phyloP scores from a whole-genome alignment of 2,329 filamentous ascomycete species.

The Tolypocladium endophyticum region DNA sequence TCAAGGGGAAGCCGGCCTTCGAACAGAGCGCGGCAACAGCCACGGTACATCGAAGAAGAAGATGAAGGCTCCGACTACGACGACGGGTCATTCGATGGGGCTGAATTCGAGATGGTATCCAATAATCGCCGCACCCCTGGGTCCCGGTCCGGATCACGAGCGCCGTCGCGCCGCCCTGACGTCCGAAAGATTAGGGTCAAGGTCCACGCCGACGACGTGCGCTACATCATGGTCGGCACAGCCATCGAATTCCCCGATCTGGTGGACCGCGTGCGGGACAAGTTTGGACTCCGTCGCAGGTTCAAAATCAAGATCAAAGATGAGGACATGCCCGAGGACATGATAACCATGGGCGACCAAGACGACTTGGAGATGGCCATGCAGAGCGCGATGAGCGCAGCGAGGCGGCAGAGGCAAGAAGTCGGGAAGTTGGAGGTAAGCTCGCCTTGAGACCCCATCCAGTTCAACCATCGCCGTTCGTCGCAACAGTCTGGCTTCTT shows the following conservation, averaged over 20 bases:
- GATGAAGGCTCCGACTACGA: constrained; percentile 68
- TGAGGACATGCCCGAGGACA: constrained; percentile 68
- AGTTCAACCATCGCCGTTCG: neutral
- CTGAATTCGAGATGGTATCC: constrained; percentile 70
- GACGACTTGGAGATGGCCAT: constrained; percentile 91
- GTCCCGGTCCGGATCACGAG: constrained; percentile 39
- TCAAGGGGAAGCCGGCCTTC: constrained; percentile 21
- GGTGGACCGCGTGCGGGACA: constrained; percentile 68
- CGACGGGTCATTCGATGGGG: constrained; percentile 60
- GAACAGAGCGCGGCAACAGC: constrained; percentile 26
- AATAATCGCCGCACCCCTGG: constrained; percentile 33
- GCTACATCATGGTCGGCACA: constrained; percentile 78
- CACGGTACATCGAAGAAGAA: constrained; percentile 69
- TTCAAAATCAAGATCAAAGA: constrained; percentile 88
- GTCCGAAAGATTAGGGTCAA: constrained; percentile 80
- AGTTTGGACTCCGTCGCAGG: constrained; percentile 66
- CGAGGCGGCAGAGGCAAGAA: constrained; percentile 64
- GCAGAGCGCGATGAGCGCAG: constrained; percentile 54
- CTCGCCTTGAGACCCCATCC: constrained; percentile 7
- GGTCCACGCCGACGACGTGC: constrained; percentile 81
- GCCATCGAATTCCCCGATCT: constrained; percentile 68
- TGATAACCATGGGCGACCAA: constrained; percentile 95
- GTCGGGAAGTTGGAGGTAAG: constrained; percentile 93
- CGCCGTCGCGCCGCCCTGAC: constrained; percentile 51
- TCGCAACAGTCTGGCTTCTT: neutral